Evolutionary conservation across 163 green algal genomes (phyloP).

Genomic region (Prototheca stagnorum): DNA sequence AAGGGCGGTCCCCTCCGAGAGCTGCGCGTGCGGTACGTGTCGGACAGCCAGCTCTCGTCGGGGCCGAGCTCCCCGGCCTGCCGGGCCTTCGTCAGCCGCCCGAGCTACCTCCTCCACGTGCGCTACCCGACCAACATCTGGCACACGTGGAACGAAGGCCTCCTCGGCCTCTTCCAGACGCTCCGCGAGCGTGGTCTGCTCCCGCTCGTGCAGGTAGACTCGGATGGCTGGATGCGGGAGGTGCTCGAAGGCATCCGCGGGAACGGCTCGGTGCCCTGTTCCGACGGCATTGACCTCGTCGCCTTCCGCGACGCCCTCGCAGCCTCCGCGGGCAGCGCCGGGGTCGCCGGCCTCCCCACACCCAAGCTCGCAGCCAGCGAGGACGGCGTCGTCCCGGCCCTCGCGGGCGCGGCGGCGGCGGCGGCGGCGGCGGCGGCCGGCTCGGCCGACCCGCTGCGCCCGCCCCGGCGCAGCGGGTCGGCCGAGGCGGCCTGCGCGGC

Average conservation of each 20-base stretch:
- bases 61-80: slow-evolving; percentile 1
- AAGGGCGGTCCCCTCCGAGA: not conserved
- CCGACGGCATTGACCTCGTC: not conserved
- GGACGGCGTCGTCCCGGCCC: too few species aligned
- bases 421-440: too few species aligned
- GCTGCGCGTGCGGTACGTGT: not conserved
- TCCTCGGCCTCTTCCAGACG: slow-evolving; percentile 24
- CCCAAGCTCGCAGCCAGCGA: too few species aligned
- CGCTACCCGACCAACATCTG: slow-evolving; percentile 20
- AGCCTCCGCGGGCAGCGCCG: too few species aligned
- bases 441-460: too few species aligned
- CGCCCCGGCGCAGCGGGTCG: not conserved
- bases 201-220: slow-evolving; percentile 15
- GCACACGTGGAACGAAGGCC: slow-evolving; percentile 26
- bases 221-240: slow-evolving; percentile 10
- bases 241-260: slow-evolving; percentile 12
- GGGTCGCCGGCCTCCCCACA: too few species aligned
- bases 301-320: too few species aligned
- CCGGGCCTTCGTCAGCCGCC: slow-evolving; percentile 6
- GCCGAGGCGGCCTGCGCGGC: not conserved
- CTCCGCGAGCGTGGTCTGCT: slow-evolving; percentile 21
- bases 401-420: too few species aligned
- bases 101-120: slow-evolving; percentile 19
- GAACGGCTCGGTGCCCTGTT: not conserved
- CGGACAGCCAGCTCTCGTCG: not conserved